Conservation (phyloP, 2,329 filamentous ascomycete species). For the Graphiopsis chlorocephala region DNA sequence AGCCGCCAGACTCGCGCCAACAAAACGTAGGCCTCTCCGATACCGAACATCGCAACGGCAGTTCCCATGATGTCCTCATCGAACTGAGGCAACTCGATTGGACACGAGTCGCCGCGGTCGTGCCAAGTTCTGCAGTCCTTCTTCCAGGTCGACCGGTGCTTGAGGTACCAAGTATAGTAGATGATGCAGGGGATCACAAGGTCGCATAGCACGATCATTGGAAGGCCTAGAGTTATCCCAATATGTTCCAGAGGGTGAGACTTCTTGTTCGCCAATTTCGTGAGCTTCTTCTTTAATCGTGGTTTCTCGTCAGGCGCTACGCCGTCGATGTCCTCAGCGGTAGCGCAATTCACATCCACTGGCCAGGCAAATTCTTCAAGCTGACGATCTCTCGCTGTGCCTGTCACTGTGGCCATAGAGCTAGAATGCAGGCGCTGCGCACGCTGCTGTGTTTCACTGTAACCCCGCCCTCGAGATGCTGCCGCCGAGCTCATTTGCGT, state of each 20-base stretch:
- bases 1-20: conserved; percentile 29
- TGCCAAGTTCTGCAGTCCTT: conserved; percentile 22
- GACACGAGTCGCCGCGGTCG: conserved; percentile 22
- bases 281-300: conserved; percentile 2
- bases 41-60: conserved; percentile 30
- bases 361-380: background rate
- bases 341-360: background rate
- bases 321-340: background rate
- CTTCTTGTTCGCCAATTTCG: conserved; percentile 21
- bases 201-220: conserved; percentile 33
- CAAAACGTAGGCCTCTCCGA: conserved; percentile 34
- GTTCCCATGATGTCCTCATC: conserved; percentile 31
- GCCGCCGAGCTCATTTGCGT: background rate
- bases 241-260: conserved; percentile 23
- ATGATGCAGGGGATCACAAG: conserved; percentile 33
- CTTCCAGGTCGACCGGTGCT: conserved; percentile 18
- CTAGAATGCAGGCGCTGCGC: conserved; percentile 10
- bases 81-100: conserved; percentile 25
- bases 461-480: background rate
- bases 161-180: conserved; percentile 33
- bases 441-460: background rate
- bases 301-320: background rate
- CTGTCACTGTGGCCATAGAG: conserved; percentile 4
- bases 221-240: conserved; percentile 31
- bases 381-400: background rate